A percentile compares a stretch with the other conserved stretches of the same genome.
phyloP scores from a whole-genome alignment of 495 filamentous ascomycete species.

The Penicillium soppii region DNA sequence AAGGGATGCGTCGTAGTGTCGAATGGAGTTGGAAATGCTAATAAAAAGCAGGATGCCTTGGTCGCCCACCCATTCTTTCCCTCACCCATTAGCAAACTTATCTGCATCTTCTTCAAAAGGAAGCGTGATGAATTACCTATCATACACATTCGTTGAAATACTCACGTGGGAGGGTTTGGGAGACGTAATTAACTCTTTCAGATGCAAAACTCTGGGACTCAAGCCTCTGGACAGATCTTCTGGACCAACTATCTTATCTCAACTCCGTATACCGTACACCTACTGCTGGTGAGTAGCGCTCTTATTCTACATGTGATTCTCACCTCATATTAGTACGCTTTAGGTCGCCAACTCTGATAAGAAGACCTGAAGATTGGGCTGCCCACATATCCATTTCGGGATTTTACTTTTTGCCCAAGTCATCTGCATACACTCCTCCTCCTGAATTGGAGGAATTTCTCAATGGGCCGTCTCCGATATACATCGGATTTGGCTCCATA shows the following conservation, averaged over 20 bases:
- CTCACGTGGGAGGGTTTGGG: conserved; percentile 81
- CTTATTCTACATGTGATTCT: background rate
- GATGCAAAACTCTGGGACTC: conserved; percentile 62
- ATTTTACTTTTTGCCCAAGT: conserved; percentile 65
- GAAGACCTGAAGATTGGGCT: conserved; percentile 76
- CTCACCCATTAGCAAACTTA: conserved; percentile 57
- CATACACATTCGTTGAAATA: conserved; percentile 73
- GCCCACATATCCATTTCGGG: conserved; percentile 66
- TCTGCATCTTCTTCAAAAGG: no score
- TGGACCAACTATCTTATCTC: conserved; percentile 63
- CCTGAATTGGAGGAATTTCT: conserved; percentile 63
- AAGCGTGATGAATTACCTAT: conserved; percentile 73
- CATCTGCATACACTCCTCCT: conserved; percentile 59
- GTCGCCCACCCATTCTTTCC: conserved; percentile 51
- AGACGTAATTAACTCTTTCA: conserved; percentile 71
- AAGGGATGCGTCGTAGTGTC: conserved; percentile 25
- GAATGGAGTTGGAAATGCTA: background rate
- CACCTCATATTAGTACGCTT: background rate
- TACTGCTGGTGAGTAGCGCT: conserved; percentile 63
- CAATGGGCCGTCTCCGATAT: conserved; percentile 64
- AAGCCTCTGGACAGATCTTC: conserved; percentile 65
- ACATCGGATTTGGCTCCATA: conserved; percentile 78
- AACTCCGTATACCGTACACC: conserved; percentile 69
- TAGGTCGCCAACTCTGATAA: conserved; percentile 70
- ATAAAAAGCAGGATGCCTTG: conserved; percentile 55